phyloP scores from a whole-genome alignment of 768 basidiomycete genomes.

The Lactarius hengduanensis region DNA sequence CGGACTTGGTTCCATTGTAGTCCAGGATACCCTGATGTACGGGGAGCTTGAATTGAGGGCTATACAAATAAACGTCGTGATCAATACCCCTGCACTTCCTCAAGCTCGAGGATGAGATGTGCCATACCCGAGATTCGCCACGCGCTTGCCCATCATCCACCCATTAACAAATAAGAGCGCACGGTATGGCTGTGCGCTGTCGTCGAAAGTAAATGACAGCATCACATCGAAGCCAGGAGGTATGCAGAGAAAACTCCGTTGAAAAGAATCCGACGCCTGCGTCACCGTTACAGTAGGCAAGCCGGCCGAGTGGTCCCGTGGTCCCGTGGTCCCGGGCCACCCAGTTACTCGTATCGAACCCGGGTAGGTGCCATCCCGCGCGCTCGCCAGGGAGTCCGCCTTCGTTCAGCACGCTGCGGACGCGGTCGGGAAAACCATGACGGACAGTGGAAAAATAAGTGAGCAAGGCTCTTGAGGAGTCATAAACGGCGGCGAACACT shows the following conservation, averaged over 20 bases:
- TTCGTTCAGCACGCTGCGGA: slow-evolving; percentile 47
- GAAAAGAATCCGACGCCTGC: slow-evolving; percentile 84
- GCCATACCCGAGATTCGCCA: slow-evolving; percentile 35
- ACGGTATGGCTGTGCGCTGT: slow-evolving; percentile 63
- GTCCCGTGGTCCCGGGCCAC: slow-evolving; percentile 42
- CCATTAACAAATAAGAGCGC: slow-evolving; percentile 79
- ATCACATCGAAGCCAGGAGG: slow-evolving; percentile 61
- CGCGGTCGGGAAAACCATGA: slow-evolving; percentile 67
- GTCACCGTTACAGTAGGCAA: slow-evolving; percentile 50
- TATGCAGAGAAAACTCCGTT: slow-evolving; percentile 61
- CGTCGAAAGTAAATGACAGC: slow-evolving; percentile 70
- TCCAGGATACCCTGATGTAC: slow-evolving; percentile 80
- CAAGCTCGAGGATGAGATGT: neutral
- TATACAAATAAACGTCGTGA: slow-evolving; percentile 30
- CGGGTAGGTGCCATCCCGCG: slow-evolving; percentile 50
- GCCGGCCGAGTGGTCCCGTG: slow-evolving; percentile 58
- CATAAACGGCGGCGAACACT: slow-evolving; percentile 31
- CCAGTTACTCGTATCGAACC: slow-evolving; percentile 66
- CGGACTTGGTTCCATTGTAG: slow-evolving; percentile 69
- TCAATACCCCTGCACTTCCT: neutral
- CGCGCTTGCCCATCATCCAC: slow-evolving; percentile 82
- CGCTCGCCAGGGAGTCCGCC: slow-evolving; percentile 47
- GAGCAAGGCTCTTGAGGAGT: neutral
- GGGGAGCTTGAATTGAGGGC: slow-evolving; percentile 79
- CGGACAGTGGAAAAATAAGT: neutral